Evolutionary conservation across 176 grass and related monocot species (phyloP).

Genomic region (Paspalum notatum): DNA sequence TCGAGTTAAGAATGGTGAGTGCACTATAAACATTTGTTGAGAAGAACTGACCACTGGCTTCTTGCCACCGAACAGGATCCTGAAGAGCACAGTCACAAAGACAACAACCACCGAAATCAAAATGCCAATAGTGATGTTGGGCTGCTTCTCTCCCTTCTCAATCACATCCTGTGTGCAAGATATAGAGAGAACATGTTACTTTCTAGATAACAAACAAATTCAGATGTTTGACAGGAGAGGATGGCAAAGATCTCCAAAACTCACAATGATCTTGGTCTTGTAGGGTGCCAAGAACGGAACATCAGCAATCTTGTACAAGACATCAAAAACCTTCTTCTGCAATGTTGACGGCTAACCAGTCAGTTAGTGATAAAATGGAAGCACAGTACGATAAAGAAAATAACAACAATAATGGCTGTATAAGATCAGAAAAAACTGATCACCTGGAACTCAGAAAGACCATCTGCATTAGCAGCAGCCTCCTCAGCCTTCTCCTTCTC

Average conservation of each 20-base stretch:
- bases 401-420: not conserved
- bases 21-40: not conserved
- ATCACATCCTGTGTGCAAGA: conserved; percentile 67
- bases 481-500: conserved; percentile 89
- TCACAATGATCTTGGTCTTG: conserved; percentile 92
- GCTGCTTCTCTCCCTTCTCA: conserved; percentile 95
- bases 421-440: conserved; percentile 17
- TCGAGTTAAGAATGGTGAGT: not conserved
- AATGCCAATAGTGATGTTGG: conserved; percentile 77
- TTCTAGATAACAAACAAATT: not conserved
- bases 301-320: conserved; percentile 80
- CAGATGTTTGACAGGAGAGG: not conserved
- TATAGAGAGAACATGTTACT: conserved; percentile 15
- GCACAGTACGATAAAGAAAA: not conserved
- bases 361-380: conserved; percentile 33
- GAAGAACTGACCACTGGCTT: conserved; percentile 60
- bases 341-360: conserved; percentile 25
- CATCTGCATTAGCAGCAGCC: conserved; percentile 48
- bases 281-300: conserved; percentile 81
- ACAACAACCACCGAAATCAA: conserved; percentile 66
- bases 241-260: conserved; percentile 15
- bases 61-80: conserved; percentile 68
- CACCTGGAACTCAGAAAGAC: conserved; percentile 82
- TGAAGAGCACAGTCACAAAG: conserved; percentile 61
- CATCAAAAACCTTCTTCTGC: conserved; percentile 91